Percentiles rank a stretch among this genome's conserved stretches.
These are phyloP conservation scores for Tolypocladium album DNA, from an alignment of 2,329 filamentous ascomycete genomes.

Conservation along the genomic window DNA sequence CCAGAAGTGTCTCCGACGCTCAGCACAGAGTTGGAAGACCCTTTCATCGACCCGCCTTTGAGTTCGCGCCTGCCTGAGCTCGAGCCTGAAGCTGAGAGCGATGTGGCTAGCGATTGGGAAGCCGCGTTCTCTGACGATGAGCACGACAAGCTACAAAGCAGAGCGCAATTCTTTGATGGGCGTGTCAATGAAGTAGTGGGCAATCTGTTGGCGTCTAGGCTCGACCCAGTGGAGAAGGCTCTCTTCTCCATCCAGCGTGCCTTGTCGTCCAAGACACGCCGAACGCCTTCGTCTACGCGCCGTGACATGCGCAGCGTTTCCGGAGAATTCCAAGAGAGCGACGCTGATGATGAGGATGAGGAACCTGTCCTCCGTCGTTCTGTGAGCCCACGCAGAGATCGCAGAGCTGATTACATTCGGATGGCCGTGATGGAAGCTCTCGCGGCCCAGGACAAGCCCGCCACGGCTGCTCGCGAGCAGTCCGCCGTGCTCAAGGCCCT, in stretches of 20 bases:
- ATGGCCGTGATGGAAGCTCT: conserved; percentile 65
- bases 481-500: conserved; percentile 55
- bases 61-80: conserved; percentile 37
- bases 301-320: conserved; percentile 56
- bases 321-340: conserved; percentile 65
- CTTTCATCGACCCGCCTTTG: conserved; percentile 42
- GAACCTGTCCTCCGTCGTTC: conserved; percentile 55
- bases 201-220: conserved; percentile 60
- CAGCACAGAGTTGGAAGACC: conserved; percentile 50
- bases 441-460: conserved; percentile 37
- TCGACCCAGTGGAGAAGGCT: conserved; percentile 74
- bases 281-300: conserved; percentile 39
- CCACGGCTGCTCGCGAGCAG: conserved; percentile 24
- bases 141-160: conserved; percentile 70
- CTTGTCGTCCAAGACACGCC: conserved; percentile 46
- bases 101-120: conserved; percentile 85
- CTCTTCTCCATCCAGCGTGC: conserved; percentile 65
- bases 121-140: conserved; percentile 73
- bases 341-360: conserved; percentile 91
- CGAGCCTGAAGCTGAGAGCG: conserved; percentile 31
- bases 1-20: conserved; percentile 34
- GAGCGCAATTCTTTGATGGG: conserved; percentile 81
- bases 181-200: conserved; percentile 83
- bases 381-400: conserved; percentile 67
- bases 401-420: conserved; percentile 74